These are phyloP conservation scores for Cryphonectria japonica DNA, from an alignment of 2,329 filamentous ascomycete species.

Conservation along the genomic window DNA sequence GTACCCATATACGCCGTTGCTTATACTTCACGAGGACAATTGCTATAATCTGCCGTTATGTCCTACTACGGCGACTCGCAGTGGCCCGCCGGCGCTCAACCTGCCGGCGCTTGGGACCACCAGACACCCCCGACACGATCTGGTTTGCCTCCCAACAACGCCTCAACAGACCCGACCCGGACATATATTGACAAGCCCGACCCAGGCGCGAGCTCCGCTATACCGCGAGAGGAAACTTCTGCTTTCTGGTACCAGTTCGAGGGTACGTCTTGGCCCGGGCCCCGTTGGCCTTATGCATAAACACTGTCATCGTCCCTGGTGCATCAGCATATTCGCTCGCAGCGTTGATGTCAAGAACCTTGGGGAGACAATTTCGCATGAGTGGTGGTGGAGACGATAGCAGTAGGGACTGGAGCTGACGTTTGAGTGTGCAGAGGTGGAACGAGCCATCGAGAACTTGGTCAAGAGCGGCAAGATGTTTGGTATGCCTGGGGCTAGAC, in stretches of 20 bases:
- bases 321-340: neutral
- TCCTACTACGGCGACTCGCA: slow-evolving; percentile 38
- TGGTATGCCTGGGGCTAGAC: slow-evolving; percentile 60
- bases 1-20: slow-evolving; percentile 13
- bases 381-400: neutral
- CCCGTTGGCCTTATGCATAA: neutral
- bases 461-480: slow-evolving; percentile 91
- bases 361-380: neutral
- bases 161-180: neutral
- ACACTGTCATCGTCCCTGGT: neutral
- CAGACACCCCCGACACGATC: slow-evolving; percentile 37
- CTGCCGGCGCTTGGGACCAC: slow-evolving; percentile 35
- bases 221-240: slow-evolving; percentile 40
- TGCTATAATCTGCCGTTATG: slow-evolving; percentile 29
- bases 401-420: slow-evolving; percentile 35
- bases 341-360: neutral
- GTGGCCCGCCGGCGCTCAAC: slow-evolving; percentile 35
- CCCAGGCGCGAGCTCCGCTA: slow-evolving; percentile 41
- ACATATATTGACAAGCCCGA: slow-evolving; percentile 11
- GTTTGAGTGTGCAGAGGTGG: slow-evolving; percentile 71
- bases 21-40: neutral
- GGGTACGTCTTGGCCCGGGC: slow-evolving; percentile 37
- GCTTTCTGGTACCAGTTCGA: slow-evolving; percentile 43
- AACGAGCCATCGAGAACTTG: slow-evolving; percentile 92
- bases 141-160: slow-evolving; percentile 30